Conservation (phyloP, 2,329 filamentous ascomycete genomes). For the Talaromyces sp. region DNA sequence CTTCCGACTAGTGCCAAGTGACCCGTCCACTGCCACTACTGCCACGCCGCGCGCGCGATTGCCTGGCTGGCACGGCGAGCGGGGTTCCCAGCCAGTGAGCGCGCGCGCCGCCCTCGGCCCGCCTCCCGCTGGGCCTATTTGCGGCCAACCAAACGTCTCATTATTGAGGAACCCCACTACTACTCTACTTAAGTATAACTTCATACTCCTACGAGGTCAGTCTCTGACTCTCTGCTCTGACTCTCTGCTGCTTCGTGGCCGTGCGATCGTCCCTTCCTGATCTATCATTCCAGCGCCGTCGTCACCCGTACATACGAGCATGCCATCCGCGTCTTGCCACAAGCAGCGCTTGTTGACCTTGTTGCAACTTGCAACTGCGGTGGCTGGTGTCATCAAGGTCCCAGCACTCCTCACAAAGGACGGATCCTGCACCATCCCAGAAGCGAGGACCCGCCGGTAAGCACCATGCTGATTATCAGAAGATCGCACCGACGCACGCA, state of each 20-base stretch:
- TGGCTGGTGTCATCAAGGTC: not conserved
- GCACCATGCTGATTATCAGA: not conserved
- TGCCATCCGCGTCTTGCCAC: not conserved
- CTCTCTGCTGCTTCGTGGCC: not conserved
- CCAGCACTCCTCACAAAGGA: not conserved
- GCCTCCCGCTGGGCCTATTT: not conserved
- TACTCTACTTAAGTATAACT: not conserved
- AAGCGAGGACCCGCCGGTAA: not conserved
- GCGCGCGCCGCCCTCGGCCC: not conserved
- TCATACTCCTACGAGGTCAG: not conserved
- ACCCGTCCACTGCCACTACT: conserved; percentile 11
- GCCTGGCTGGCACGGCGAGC: not conserved
- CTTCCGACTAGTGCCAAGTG: not conserved
- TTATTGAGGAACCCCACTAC: not conserved
- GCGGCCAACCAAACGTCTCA: not conserved
- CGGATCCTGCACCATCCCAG: not conserved
- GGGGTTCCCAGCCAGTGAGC: not conserved
- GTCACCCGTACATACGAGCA: not conserved
- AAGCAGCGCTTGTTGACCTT: not conserved
- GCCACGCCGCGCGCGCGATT: conserved; percentile 5
- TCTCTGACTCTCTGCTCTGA: not conserved
- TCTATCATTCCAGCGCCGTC: not conserved
- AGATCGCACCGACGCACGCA: not conserved
- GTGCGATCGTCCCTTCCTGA: not conserved
- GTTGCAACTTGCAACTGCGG: not conserved